Evolutionary conservation across 202 grass and related monocot genomes (phyloP), one percentile per base, ranked within the genome.

Genomic region (Zoysia matrella): DNA sequence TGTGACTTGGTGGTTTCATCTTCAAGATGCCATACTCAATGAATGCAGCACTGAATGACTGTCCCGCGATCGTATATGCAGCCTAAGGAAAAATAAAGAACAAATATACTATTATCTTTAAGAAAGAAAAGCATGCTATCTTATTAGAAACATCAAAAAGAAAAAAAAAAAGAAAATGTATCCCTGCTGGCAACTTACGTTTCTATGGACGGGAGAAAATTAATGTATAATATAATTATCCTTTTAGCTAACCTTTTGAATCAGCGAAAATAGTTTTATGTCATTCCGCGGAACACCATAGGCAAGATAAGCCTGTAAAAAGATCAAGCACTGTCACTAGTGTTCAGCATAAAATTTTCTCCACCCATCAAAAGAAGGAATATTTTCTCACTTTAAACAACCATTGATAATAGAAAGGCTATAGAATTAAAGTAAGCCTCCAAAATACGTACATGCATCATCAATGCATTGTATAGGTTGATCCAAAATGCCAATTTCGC

Each of bases 251-350:
- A 95, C 95, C 95, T 98, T 98, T 65, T 98, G 95, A 92, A 98
- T 98, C 36, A 98, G 61, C 2, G 90, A 98, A 73, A 95, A 95
- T 42, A 95, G 65, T 86, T 98, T 98, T 80, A 95, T 91, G 51
- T 98, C 92, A 62, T 36, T 36, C 30, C 30, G 30, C 30, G 30
- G 30, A 36, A 36, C 30, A 36, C 30, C 30, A 36, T 36, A 36
- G 30, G 30, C 30, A 36, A 36, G 30, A 36, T 36, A 36, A 36
- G 30, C 30, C 30, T 36, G 30, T 36, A 36, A 36, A 36, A 36
- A 36, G 30, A 36, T 36, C 30, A 36, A 36, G 30, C 30, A 36
- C 30, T 87, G 18, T 66, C 22, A 79, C 5, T 42, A 78, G 2
- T 47, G 14, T 42, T 78, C 3, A 47, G 12, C 40, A 64, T 69